phyloP scores from a whole-genome alignment of 1,284 basidiomycete species.

The Trametes versicolor region DNA sequence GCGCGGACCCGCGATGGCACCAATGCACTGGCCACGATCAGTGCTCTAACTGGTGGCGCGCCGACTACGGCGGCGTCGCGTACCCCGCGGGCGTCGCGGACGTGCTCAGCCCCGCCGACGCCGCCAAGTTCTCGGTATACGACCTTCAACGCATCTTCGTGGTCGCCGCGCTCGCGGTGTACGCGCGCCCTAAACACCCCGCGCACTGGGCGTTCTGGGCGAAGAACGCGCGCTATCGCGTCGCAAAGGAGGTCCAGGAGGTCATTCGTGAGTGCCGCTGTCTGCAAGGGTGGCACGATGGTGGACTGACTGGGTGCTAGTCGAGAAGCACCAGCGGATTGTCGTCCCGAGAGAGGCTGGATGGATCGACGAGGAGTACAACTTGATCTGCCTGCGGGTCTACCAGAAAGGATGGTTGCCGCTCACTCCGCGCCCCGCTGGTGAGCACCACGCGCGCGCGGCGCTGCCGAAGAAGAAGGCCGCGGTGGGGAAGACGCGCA shows the following conservation, averaged over 20 bases:
- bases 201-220: constrained; percentile 41
- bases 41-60: constrained; percentile 20
- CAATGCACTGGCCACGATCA: constrained; percentile 1
- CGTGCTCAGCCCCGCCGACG: constrained; percentile 1
- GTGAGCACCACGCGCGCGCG: background rate
- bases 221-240: constrained; percentile 14
- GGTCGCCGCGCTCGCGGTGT: constrained; percentile 38
- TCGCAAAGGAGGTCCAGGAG: constrained; percentile 26
- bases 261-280: constrained; percentile 10
- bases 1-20: constrained; percentile 12
- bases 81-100: constrained; percentile 15
- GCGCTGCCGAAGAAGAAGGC: background rate
- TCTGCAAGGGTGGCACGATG: background rate
- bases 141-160: constrained; percentile 34
- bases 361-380: constrained; percentile 20
- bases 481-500: background rate
- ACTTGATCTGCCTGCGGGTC: background rate
- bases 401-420: constrained; percentile 14
- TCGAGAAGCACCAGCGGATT: constrained; percentile 11
- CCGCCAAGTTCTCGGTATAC: background rate
- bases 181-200: constrained; percentile 21
- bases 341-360: background rate
- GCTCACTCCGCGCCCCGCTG: background rate
- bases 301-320: constrained; percentile 1
- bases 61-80: constrained; percentile 20